phyloP scores from a whole-genome alignment of 179 eudicot genomes.

The Heliamphora pulchella region DNA sequence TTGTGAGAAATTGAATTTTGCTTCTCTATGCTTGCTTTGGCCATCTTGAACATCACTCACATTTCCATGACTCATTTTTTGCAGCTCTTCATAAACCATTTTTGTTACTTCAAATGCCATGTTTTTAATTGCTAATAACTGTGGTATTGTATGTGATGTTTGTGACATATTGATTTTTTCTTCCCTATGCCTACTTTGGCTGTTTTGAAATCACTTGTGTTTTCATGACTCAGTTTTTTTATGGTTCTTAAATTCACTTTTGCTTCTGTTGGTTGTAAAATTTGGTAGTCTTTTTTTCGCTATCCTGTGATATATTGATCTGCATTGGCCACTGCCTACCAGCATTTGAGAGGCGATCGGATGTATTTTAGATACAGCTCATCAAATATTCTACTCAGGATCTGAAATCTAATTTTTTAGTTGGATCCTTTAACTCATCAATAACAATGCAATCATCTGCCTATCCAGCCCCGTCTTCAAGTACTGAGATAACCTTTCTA shows the following conservation, averaged over 20 bases:
- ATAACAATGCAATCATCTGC: not conserved
- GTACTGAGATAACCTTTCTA: not conserved
- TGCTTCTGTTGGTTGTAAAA: not conserved
- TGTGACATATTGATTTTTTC: too few relatives aligned
- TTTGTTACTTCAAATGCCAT: not conserved
- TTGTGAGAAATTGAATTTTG: not conserved
- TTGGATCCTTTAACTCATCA: not conserved
- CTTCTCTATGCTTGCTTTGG: not conserved
- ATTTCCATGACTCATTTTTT: slow-evolving; percentile 4
- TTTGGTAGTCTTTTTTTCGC: not conserved
- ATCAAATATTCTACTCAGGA: not conserved
- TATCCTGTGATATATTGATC: not conserved
- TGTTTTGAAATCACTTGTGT: too few relatives aligned
- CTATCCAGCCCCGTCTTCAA: not conserved
- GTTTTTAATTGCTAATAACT: too few relatives aligned
- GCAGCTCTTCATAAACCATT: not conserved
- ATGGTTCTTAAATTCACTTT: not conserved
- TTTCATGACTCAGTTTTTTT: not conserved
- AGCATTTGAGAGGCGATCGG: not conserved
- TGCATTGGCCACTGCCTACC: not conserved
- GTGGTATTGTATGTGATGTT: too few relatives aligned
- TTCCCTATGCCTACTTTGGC: too few relatives aligned
- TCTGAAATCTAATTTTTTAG: not conserved
- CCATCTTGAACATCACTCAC: not conserved
- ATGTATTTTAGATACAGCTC: not conserved